Conservation (phyloP, 2,329 filamentous ascomycete species). For the Trichophyton mentagrophytes region DNA sequence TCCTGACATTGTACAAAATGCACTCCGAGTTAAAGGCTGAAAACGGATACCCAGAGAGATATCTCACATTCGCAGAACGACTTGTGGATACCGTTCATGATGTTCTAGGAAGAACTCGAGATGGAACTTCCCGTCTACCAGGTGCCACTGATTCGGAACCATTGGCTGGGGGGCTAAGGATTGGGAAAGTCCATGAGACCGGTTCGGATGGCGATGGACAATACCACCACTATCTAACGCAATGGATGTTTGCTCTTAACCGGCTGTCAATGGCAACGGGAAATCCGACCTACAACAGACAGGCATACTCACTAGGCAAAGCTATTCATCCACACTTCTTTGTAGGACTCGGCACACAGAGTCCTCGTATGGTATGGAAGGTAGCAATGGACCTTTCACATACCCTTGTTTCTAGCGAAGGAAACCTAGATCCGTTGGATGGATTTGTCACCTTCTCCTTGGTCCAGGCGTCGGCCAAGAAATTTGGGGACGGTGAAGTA, state of each 20-base stretch:
- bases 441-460: conserved; percentile 41
- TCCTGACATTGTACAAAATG: conserved; percentile 42
- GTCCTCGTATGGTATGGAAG: conserved; percentile 44
- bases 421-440: conserved; percentile 45
- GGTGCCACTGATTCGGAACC: conserved; percentile 41
- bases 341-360: conserved; percentile 21
- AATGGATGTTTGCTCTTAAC: conserved; percentile 53
- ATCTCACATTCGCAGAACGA: conserved; percentile 38
- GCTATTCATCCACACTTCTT: conserved; percentile 44
- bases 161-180: conserved; percentile 43
- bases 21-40: conserved; percentile 1
- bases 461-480: conserved; percentile 32
- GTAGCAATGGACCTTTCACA: conserved; percentile 38
- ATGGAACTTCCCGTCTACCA: conserved; percentile 36
- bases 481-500: conserved; percentile 21
- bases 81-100: conserved; percentile 42
- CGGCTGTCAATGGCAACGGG: conserved; percentile 38
- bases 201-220: conserved; percentile 46
- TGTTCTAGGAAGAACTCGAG: conserved; percentile 41
- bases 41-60: conserved; percentile 23
- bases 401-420: conserved; percentile 40
- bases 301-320: conserved; percentile 41
- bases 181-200: conserved; percentile 40
- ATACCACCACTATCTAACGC: conserved; percentile 49
- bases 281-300: conserved; percentile 37